Conservation (phyloP, 2,329 filamentous ascomycete genomes). For the Microsporum audouinii region DNA sequence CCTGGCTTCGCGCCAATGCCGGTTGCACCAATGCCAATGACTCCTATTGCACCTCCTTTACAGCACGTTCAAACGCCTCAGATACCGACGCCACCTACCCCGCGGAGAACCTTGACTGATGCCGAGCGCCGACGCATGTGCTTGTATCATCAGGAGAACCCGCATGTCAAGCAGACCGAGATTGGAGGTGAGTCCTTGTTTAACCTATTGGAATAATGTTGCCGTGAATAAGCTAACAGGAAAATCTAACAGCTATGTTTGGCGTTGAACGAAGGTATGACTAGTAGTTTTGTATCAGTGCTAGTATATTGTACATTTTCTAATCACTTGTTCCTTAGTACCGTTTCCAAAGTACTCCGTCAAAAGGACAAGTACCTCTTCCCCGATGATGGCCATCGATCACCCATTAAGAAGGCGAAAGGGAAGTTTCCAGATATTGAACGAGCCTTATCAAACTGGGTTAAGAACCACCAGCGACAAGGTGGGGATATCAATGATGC, state of each 20-base stretch:
- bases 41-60: constrained; percentile 40
- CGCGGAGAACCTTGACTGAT: constrained; percentile 79
- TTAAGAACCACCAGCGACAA: constrained; percentile 65
- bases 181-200: constrained; percentile 56
- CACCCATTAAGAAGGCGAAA: constrained; percentile 71
- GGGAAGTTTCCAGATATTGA: constrained; percentile 86
- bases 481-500: constrained; percentile 64
- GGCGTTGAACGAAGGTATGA: constrained; percentile 91
- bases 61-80: constrained; percentile 39
- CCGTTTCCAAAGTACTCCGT: constrained; percentile 93
- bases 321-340: constrained; percentile 45
- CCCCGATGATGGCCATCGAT: constrained; percentile 64
- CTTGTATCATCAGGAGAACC: constrained; percentile 81
- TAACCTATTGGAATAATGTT: background rate
- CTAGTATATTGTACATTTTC: constrained; percentile 9
- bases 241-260: constrained; percentile 54
- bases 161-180: constrained; percentile 84
- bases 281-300: background rate
- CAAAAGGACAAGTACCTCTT: constrained; percentile 91
- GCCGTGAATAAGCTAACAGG: constrained; percentile 5
- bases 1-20: constrained; percentile 52
- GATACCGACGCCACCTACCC: constrained; percentile 40
- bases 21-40: constrained; percentile 43
- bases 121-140: constrained; percentile 89
- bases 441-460: constrained; percentile 77